phyloP scores from a whole-genome alignment of 768 basidiomycete genomes.

The Phanerochaete sordida region DNA sequence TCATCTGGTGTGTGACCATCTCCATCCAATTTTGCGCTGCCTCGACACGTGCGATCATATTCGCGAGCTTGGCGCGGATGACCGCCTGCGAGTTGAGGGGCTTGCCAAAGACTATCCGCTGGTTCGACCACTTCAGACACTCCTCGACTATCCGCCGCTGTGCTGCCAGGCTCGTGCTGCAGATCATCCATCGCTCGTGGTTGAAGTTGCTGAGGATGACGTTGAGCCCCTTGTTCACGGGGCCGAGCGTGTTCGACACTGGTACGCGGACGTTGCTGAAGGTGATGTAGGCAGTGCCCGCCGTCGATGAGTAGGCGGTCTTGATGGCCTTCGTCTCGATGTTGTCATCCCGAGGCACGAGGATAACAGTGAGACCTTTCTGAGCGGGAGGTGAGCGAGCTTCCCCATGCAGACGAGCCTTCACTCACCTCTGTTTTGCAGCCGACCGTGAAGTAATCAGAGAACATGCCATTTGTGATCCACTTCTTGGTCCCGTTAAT shows the following conservation, averaged over 20 bases:
- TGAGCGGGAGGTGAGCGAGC: constrained; percentile 20
- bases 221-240: constrained; percentile 78
- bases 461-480: constrained; percentile 87
- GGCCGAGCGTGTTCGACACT: constrained; percentile 81
- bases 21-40: constrained; percentile 87
- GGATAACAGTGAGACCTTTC: constrained; percentile 73
- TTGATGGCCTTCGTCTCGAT: constrained; percentile 88
- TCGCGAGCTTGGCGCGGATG: constrained; percentile 81
- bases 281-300: constrained; percentile 85
- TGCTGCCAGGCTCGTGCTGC: constrained; percentile 62
- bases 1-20: constrained; percentile 88
- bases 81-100: constrained; percentile 80
- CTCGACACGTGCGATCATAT: constrained; percentile 90
- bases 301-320: constrained; percentile 88
- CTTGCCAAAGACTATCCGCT: constrained; percentile 89
- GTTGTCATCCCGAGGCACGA: constrained; percentile 67
- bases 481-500: constrained; percentile 97
- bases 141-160: constrained; percentile 87
- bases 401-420: background rate
- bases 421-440: constrained; percentile 61
- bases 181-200: constrained; percentile 89
- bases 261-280: constrained; percentile 84
- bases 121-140: constrained; percentile 90
- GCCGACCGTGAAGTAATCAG: constrained; percentile 81
- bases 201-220: constrained; percentile 86